Conservation (phyloP, 2,329 filamentous ascomycete species). For the Cladosporium sp. region DNA sequence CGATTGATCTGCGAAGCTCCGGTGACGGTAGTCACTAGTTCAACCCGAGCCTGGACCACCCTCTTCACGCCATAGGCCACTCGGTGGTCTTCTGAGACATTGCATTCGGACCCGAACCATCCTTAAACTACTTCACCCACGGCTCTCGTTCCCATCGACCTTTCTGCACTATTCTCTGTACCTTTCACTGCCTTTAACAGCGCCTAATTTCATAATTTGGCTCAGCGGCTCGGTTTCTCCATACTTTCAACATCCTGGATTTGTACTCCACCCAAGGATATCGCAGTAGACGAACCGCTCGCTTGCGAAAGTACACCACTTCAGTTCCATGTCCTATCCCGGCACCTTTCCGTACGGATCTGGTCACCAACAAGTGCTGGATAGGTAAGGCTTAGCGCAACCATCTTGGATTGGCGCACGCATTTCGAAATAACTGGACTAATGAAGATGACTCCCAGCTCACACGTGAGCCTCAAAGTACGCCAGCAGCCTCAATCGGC, state of each 20-base stretch:
- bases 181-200: slow-evolving; percentile 5
- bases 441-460: slow-evolving; percentile 14
- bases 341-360: slow-evolving; percentile 15
- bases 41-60: slow-evolving; percentile 7
- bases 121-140: slow-evolving; percentile 10
- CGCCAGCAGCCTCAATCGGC: slow-evolving; percentile 65
- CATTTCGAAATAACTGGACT: slow-evolving; percentile 5
- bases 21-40: slow-evolving; percentile 10
- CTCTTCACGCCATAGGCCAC: slow-evolving; percentile 13
- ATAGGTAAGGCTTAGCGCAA: slow-evolving; percentile 13
- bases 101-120: slow-evolving; percentile 13
- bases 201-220: slow-evolving; percentile 10
- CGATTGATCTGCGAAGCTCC: slow-evolving; percentile 10
- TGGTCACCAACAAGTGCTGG: slow-evolving; percentile 15
- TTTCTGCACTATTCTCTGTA: slow-evolving; percentile 3
- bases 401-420: slow-evolving; percentile 4
- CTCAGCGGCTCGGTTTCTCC: slow-evolving; percentile 7
- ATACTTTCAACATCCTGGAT: slow-evolving; percentile 3
- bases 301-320: background rate
- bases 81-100: slow-evolving; percentile 13
- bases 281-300: background rate
- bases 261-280: slow-evolving; percentile 2
- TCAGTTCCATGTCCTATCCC: slow-evolving; percentile 14
- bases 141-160: slow-evolving; percentile 4
- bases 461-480: slow-evolving; percentile 50